These are phyloP conservation scores for Beta lomatogona DNA, from an alignment of 179 eudicot genomes.

Conservation along the genomic window DNA sequence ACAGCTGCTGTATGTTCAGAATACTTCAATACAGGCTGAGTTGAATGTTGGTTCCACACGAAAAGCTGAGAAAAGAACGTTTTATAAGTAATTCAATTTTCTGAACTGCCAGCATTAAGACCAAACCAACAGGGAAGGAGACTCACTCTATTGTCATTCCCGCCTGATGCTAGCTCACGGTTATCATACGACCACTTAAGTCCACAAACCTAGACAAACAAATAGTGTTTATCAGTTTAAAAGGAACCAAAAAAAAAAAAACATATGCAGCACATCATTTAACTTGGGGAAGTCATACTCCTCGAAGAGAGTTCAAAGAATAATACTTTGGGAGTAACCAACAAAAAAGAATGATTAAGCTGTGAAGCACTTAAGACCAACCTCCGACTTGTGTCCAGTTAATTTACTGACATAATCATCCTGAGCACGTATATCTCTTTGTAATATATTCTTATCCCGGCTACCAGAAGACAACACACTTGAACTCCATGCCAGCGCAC, in stretches of 20 bases:
- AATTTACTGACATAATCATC: slow-evolving; percentile 86
- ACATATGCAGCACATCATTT: background rate
- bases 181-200: slow-evolving; percentile 95
- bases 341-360: slow-evolving; percentile 6
- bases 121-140: background rate
- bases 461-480: slow-evolving; percentile 91
- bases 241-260: background rate
- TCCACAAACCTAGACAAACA: slow-evolving; percentile 74
- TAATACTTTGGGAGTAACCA: background rate
- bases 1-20: slow-evolving; percentile 97
- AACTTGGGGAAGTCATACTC: background rate
- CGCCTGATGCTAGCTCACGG: slow-evolving; percentile 97
- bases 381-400: slow-evolving; percentile 94
- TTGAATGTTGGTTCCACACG: slow-evolving; percentile 94
- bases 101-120: background rate
- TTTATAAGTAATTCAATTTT: slow-evolving; percentile 8
- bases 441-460: slow-evolving; percentile 85
- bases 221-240: background rate
- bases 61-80: slow-evolving; percentile 53
- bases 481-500: slow-evolving; percentile 95
- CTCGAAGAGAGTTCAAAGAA: background rate
- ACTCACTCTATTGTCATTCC: slow-evolving; percentile 91
- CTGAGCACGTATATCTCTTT: slow-evolving; percentile 80
- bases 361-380: slow-evolving; percentile 29
- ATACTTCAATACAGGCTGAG: slow-evolving; percentile 80